Evolutionary conservation across 2,329 filamentous ascomycete species (phyloP).

Genomic region (Verticillium klebahnii): DNA sequence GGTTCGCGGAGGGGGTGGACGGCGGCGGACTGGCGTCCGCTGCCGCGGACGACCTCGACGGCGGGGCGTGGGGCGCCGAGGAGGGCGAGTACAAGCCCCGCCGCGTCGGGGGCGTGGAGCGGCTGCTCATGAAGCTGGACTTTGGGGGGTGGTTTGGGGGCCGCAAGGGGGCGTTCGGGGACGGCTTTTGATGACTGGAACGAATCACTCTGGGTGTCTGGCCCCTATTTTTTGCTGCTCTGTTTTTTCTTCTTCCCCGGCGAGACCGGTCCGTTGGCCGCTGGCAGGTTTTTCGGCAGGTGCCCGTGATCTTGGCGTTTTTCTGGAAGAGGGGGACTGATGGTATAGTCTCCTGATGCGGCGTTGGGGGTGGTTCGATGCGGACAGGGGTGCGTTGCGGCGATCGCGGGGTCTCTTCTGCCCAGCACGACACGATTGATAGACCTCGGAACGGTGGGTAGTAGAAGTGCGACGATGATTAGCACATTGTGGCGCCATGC

Average conservation of each 20-base stretch:
- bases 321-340: background rate
- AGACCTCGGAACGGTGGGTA: background rate
- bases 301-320: background rate
- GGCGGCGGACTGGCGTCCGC: conserved; percentile 18
- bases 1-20: conserved; percentile 41
- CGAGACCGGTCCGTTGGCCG: background rate
- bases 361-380: background rate
- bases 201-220: background rate
- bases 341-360: background rate
- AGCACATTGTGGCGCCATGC: background rate
- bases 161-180: conserved; percentile 10
- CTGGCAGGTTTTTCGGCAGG: background rate
- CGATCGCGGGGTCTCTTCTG: background rate
- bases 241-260: background rate
- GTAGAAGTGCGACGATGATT: background rate
- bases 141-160: conserved; percentile 54
- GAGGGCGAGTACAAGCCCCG: conserved; percentile 60
- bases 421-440: background rate
- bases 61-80: conserved; percentile 25
- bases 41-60: conserved; percentile 23
- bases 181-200: background rate
- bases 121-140: conserved; percentile 87
- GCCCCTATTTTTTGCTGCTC: background rate
- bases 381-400: background rate
- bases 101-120: conserved; percentile 74